Evolutionary conservation across 768 basidiomycete species (phyloP).

Genomic region (Macrolepiota dolichaula): DNA sequence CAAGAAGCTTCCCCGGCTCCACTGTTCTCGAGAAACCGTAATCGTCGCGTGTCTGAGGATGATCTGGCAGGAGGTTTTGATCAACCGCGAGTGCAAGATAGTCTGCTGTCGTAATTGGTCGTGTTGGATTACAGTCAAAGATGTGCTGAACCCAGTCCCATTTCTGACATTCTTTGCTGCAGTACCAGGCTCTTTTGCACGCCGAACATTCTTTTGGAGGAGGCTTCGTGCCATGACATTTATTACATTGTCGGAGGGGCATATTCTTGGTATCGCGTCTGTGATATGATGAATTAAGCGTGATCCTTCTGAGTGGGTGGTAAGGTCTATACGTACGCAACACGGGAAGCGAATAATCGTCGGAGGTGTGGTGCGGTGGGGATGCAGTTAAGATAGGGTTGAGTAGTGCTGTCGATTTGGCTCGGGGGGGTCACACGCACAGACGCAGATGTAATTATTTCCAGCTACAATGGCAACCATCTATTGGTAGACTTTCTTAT

Average conservation of each 20-base stretch:
- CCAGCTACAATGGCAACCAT: too few species aligned
- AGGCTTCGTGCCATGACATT: neutral
- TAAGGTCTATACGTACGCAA: too few species aligned
- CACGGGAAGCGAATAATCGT: too few species aligned
- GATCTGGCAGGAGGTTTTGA: conserved; percentile 23
- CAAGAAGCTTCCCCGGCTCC: conserved; percentile 22
- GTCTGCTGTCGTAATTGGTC: conserved; percentile 27
- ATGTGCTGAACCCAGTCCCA: conserved; percentile 27
- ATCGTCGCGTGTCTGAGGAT: conserved; percentile 29
- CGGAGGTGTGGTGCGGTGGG: too few species aligned
- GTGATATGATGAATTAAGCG: too few species aligned
- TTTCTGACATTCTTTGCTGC: conserved; percentile 27
- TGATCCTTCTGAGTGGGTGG: too few species aligned
- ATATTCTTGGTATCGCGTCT: conserved; percentile 7
- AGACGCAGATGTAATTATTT: too few species aligned
- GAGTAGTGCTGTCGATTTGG: too few species aligned
- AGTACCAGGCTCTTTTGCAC: conserved; percentile 29
- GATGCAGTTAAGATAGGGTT: too few species aligned
- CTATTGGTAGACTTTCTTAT: too few species aligned
- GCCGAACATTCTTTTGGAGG: conserved; percentile 16
- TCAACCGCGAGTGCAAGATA: conserved; percentile 27
- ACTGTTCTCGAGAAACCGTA: conserved; percentile 27
- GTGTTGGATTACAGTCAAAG: conserved; percentile 25
- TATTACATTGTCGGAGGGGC: neutral
- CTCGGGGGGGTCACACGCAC: too few species aligned